Evolutionary conservation across 345 rosid species (phyloP).

Genomic region (Arabidopsis suecica): DNA sequence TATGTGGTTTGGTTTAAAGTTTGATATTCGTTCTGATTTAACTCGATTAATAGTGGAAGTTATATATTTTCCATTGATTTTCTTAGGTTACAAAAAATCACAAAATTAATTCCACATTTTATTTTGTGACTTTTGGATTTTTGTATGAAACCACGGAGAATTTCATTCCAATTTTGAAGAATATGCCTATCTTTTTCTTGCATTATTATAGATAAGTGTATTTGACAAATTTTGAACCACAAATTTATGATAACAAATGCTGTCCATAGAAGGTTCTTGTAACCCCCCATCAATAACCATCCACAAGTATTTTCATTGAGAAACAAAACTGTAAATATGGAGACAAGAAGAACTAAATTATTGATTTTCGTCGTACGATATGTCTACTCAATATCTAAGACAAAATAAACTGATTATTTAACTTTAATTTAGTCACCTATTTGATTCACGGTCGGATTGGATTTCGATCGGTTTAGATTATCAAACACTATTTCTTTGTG

Average conservation of each 20-base stretch:
- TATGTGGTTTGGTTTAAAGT: slow-evolving; percentile 18
- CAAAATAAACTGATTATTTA: background rate
- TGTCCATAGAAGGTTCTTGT: slow-evolving; percentile 2
- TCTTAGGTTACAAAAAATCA: background rate
- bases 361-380: background rate
- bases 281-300: background rate
- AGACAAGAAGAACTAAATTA: background rate
- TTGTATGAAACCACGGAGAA: too few species aligned
- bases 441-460: background rate
- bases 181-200: background rate
- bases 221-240: background rate
- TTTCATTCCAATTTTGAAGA: background rate
- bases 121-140: background rate
- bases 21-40: background rate
- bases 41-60: background rate
- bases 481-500: background rate
- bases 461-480: background rate
- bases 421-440: background rate
- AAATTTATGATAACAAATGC: background rate
- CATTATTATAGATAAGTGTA: background rate
- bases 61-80: background rate
- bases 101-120: background rate
- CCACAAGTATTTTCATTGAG: background rate
- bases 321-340: background rate
- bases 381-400: background rate